Base-by-base conservation (phyloP, 345 rosid species). In the Dimocarpus longan region DNA sequence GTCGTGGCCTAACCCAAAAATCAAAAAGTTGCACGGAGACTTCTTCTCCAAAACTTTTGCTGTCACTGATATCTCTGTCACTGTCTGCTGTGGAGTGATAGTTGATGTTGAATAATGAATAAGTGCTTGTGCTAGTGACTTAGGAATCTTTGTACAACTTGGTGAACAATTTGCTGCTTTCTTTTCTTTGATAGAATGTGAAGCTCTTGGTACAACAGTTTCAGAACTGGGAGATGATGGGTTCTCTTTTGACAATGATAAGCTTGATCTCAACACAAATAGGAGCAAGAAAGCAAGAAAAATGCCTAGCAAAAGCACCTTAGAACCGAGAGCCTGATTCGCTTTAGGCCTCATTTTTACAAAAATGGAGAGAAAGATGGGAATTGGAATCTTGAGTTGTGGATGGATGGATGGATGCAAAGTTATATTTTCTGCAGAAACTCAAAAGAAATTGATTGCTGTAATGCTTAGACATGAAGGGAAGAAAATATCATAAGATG, bases 11-110 rank as follows among this genome's bases (percentile, higher is more conserved):
- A 96, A 82, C 18, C 99, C 98, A 44, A 96, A 96, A 69, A 94
- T 97, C 80, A 96, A 83, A 88, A 94, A 96, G 77, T 96, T 93
- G 85, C 98, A 94, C 0, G 99, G 98, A 1, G 98, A 87, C 65
- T 90, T 94, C 78, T 82, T 87, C 46, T 84, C 91, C 11, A 96
- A 81, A 11, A 91, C 84, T 59, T 81, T 79, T 46, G 92, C 89
- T 1, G 89, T 84, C 50, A 94, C 92, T 0, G 86, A 81, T 71
- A 96, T 93, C 75, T 96, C 98, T 32, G 87, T 90, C 62, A 81
- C 73, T 1, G 98, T 96, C 73, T 96, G 97, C 63, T 91, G 98
- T 8, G 97, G 99, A 60, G 95, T 94, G 85, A 94, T 89, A 1
- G 91, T 86, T 62, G 98, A 89, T 60, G 98, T 91, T 19, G 97